These are phyloP conservation scores for Carex littledalei DNA, from an alignment of 176 grass and related monocot species.

Conservation along the genomic window DNA sequence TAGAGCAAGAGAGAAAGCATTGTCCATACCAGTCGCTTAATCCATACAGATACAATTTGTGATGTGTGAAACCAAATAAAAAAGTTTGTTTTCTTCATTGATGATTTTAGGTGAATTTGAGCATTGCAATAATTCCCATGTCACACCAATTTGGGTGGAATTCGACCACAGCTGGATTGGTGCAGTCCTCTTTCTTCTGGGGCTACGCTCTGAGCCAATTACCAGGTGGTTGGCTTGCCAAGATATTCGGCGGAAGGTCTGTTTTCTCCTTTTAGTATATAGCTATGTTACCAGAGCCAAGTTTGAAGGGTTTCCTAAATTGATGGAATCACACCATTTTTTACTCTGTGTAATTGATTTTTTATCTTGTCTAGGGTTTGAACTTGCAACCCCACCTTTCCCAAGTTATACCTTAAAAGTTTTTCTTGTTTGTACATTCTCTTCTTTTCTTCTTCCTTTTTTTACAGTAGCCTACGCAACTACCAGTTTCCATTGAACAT, in stretches of 20 bases:
- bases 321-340: not conserved
- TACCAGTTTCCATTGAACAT: not conserved
- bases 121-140: slow-evolving; percentile 93
- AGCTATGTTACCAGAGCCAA: not conserved
- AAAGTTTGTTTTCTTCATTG: not conserved
- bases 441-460: not conserved
- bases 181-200: slow-evolving; percentile 97
- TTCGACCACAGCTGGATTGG: slow-evolving; percentile 86
- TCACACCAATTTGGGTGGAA: slow-evolving; percentile 96
- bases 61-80: not conserved
- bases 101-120: slow-evolving; percentile 86
- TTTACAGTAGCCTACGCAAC: not conserved
- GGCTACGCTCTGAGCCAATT: slow-evolving; percentile 92
- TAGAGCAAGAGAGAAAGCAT: not conserved
- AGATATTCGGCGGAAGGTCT: slow-evolving; percentile 96
- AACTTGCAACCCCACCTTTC: not conserved
- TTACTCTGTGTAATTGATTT: not conserved
- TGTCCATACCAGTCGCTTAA: not conserved
- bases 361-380: not conserved
- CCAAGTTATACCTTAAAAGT: not conserved
- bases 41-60: not conserved
- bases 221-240: slow-evolving; percentile 84
- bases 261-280: slow-evolving; percentile 20
- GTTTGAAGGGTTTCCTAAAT: not conserved
- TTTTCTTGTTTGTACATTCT: not conserved